Evolutionary conservation across 345 rosid genomes (phyloP), one percentile per base, ranked within the genome.

Genomic region (Eucalyptus microcorys): DNA sequence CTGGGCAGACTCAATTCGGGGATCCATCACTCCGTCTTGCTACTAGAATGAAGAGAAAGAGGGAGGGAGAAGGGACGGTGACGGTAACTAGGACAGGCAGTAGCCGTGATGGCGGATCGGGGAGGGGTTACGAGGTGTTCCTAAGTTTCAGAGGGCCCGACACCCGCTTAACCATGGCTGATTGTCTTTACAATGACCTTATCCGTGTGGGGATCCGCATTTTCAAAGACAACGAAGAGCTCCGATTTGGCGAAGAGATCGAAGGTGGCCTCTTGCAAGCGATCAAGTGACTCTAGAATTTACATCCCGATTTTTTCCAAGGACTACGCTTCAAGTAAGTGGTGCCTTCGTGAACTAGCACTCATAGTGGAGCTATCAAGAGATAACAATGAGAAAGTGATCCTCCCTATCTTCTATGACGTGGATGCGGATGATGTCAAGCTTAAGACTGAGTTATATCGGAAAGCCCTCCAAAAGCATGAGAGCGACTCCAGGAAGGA

Each of bases 81-180:
- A 57, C 0, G 14, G n/a, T 2, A 24, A 6, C 64, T 57, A 2
- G 1, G 0, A 57, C 64, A 2, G 2, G 59, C 5, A 53, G 59
- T 22, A 53, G 59, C 59, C 27, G 10, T 7, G 59, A 53, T 53
- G 59, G 3, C 0, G 59, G 26, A 53, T 53, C 5, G 10, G 59
- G 57, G 59, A 53, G 11, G 34, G 22, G 24, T 11, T 87, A 87
- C 27, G 86, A 87, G 34, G 88, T 87, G 43, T 87, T 87, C 32
- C 32, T 87, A 22, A 66, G 59, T 11, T 87, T 68, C 37, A 48
- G 64, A 48, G 85, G 88, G 7, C 19, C 64, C 17, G 88, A 87
- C 14, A 45, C 88, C 14, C 81, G 85, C 12, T 52, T 24, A 10
- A 81, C 83, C 26, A 34, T 87, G 3, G 14, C 8, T 2, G 66